phyloP scores from a whole-genome alignment of 805 yeast genomes.

The Metschnikowia reukaufii region DNA sequence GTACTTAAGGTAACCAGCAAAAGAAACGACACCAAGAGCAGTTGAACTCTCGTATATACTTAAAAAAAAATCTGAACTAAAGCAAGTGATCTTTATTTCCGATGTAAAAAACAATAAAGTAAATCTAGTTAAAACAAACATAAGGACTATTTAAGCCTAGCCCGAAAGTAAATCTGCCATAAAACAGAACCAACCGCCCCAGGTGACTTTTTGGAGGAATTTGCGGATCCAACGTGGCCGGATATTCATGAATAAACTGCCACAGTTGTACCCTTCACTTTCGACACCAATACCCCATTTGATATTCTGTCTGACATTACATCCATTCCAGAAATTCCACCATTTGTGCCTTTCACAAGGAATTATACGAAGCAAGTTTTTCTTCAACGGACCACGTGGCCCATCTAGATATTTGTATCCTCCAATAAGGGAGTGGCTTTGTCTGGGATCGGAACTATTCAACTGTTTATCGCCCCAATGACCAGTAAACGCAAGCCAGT shows the following conservation, averaged over 20 bases:
- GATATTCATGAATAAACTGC: conserved; percentile 55
- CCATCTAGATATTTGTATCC: conserved; percentile 93
- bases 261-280: conserved; percentile 82
- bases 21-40: no score
- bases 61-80: no score
- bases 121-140: not conserved
- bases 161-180: conserved; percentile 52
- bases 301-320: conserved; percentile 72
- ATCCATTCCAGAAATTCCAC: conserved; percentile 88
- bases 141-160: conserved; percentile 16
- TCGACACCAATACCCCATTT: conserved; percentile 88
- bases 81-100: no score
- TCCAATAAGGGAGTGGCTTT: conserved; percentile 76
- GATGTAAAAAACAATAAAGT: no score
- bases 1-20: no score
- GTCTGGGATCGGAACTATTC: conserved; percentile 68
- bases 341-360: conserved; percentile 86
- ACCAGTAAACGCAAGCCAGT: conserved; percentile 81
- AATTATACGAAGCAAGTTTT: conserved; percentile 64
- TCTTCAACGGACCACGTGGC: conserved; percentile 84
- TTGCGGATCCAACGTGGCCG: conserved; percentile 52
- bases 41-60: no score
- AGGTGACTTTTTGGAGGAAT: conserved; percentile 49
- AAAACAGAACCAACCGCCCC: conserved; percentile 64
- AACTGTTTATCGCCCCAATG: conserved; percentile 89